Conservation (phyloP, 2,329 filamentous ascomycete species). For the Erysiphe pulchra region DNA sequence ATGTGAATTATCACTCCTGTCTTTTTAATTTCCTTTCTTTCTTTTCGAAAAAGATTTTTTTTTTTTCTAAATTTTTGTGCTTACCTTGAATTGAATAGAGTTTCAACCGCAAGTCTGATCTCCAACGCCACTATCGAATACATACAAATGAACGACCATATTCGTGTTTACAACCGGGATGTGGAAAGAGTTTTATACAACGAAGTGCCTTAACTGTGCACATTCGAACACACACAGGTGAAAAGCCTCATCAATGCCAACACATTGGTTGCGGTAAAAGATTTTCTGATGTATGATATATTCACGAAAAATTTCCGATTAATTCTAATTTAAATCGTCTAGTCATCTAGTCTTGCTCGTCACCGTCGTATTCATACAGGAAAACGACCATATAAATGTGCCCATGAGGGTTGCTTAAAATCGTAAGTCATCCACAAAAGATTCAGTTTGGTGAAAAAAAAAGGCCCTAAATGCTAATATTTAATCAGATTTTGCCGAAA, state of each 20-base stretch:
- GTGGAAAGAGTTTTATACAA: slow-evolving; percentile 47
- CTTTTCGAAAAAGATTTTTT: no score
- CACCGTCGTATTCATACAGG: slow-evolving; percentile 49
- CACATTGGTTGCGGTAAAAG: slow-evolving; percentile 39
- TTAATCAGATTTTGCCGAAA: slow-evolving; percentile 38
- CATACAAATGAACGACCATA: slow-evolving; percentile 48
- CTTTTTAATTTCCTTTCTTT: no score
- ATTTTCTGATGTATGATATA: slow-evolving; percentile 31
- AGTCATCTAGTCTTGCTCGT: slow-evolving; percentile 15
- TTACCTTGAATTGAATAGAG: slow-evolving; percentile 19
- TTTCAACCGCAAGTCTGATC: slow-evolving; percentile 47
- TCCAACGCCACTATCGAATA: slow-evolving; percentile 44
- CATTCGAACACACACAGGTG: slow-evolving; percentile 43
- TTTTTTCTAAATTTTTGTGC: no score
- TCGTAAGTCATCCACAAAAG: no score
- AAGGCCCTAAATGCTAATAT: slow-evolving; percentile 6
- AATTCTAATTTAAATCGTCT: slow-evolving; percentile 3
- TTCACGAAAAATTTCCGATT: neutral
- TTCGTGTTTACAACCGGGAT: slow-evolving; percentile 30
- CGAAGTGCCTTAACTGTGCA: slow-evolving; percentile 45
- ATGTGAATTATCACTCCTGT: slow-evolving; percentile 5
- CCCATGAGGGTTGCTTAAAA: slow-evolving; percentile 17
- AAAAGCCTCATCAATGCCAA: slow-evolving; percentile 45
- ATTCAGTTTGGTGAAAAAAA: no score
- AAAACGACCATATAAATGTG: slow-evolving; percentile 39